Conservation (phyloP, 768 basidiomycete genomes). For the Pleurotus giganteus region DNA sequence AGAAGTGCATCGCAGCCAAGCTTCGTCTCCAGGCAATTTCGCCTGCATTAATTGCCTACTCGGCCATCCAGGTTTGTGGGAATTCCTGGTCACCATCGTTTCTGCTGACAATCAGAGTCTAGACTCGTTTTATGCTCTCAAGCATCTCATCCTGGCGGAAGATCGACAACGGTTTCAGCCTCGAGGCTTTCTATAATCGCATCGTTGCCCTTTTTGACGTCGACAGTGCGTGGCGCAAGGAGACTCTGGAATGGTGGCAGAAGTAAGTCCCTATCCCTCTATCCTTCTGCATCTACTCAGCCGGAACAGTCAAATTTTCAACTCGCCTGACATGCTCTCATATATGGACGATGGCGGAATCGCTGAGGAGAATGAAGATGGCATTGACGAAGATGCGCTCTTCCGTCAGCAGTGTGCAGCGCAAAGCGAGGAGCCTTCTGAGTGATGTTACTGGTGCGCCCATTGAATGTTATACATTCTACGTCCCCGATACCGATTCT, state of each 20-base stretch:
- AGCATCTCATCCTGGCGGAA: constrained; percentile 13
- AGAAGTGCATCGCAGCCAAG: neutral
- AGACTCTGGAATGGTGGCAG: constrained; percentile 10
- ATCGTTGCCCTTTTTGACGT: constrained; percentile 21
- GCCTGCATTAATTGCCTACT: constrained; percentile 26
- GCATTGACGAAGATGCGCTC: neutral
- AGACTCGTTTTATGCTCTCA: constrained; percentile 21
- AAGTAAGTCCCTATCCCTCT: neutral
- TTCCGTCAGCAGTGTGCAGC: neutral
- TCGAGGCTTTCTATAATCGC: constrained; percentile 15
- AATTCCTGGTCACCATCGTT: neutral
- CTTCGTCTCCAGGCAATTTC: constrained; percentile 19
- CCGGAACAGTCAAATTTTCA: neutral
- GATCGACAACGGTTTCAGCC: constrained; percentile 19
- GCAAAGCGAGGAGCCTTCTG: too few relatives aligned
- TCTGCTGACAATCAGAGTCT: neutral
- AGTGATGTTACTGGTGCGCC: too few relatives aligned
- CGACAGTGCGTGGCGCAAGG: neutral
- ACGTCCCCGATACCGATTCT: too few relatives aligned
- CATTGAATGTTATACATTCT: too few relatives aligned
- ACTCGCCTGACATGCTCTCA: neutral
- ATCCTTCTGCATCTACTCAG: neutral
- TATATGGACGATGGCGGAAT: neutral
- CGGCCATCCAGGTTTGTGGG: constrained; percentile 23
- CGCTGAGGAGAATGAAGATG: neutral